Base-by-base conservation (phyloP, 352 stramenopile species). In the Chrysophaeum taylorii region DNA sequence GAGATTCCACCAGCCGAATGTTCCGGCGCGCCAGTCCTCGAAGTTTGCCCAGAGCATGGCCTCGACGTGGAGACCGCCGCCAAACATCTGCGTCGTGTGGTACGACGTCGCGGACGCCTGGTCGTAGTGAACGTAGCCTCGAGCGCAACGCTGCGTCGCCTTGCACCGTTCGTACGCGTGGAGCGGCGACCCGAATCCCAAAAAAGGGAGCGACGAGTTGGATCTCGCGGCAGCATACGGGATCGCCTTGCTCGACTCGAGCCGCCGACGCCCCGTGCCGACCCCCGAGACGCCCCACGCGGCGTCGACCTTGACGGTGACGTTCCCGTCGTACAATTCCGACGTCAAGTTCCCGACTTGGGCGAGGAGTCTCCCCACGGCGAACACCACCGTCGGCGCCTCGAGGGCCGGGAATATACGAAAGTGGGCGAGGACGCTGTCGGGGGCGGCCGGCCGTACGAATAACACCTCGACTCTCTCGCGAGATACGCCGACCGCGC, bases 1-100 rank as follows among this genome's bases (percentile, higher is more conserved):
- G n/a, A n/a, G n/a, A n/a, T n/a, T n/a, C n/a, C n/a, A n/a, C 67
- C 79, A 84, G 31, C 69, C 74, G 82, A 86, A 92, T 15, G 86
- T 94, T 0, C 92, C 93, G 18, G 79, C 84, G 45, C 94, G 90
- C 92, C 91, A 97, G 78, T 97, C 90, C 74, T 98, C 92, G 85
- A 98, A 97, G 79, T 95, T 83, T 48, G 93, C 90, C 76, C 93
- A 88, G 15, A 97, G 82, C 38, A 81, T 42, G 41, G 92, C 86
- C 53, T 76, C 54, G 14, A 79, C 72, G 38, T 89, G 84, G 7
- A 85, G 71, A 39, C 92, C 92, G 29, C 85, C 78, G 0, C 68
- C 72, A 78, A 96, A 98, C 27, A 71, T 64, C 70, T 92, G 82
- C 48, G 85, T 85, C 43, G 84, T 94, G 76, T 92, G 91, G 43